These are phyloP conservation scores for Aspergillus saccharolyticus DNA, from an alignment of 495 filamentous ascomycete species.

Conservation along the genomic window DNA sequence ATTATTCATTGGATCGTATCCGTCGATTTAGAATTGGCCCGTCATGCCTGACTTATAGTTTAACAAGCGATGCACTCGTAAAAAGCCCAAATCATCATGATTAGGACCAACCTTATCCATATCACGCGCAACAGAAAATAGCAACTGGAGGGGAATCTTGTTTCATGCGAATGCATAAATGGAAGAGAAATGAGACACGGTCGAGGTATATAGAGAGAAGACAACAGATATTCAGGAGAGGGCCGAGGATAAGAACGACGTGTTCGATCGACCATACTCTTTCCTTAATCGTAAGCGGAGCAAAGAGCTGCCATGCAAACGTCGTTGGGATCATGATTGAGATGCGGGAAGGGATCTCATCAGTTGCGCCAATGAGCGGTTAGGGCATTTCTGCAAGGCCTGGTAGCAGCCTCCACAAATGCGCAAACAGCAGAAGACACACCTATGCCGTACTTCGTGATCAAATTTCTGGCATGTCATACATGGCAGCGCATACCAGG, in stretches of 20 bases:
- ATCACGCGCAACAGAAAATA: not conserved
- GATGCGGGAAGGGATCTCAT: constrained; percentile 16
- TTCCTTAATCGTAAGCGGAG: not conserved
- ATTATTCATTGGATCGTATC: not conserved
- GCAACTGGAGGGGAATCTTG: not conserved
- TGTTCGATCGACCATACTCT: not conserved
- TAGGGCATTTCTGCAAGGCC: constrained; percentile 31
- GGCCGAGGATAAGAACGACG: not conserved
- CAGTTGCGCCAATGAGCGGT: constrained; percentile 34
- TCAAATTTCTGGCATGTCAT: constrained; percentile 47
- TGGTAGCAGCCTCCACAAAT: constrained; percentile 41
- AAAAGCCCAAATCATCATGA: constrained; percentile 1
- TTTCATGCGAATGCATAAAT: not conserved
- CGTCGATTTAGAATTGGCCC: not conserved
- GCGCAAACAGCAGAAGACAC: constrained; percentile 46
- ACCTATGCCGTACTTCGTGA: constrained; percentile 39
- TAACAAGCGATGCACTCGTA: not conserved
- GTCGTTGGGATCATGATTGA: constrained; percentile 3
- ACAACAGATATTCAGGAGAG: not conserved
- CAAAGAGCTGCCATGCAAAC: not conserved
- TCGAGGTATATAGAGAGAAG: not conserved
- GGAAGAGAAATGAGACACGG: not conserved
- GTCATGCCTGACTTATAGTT: not conserved
- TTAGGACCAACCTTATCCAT: not conserved
- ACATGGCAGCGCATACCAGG: constrained; percentile 44